Conservation (phyloP, 2,329 filamentous ascomycete genomes). For the Sporothrix variecibatus region DNA sequence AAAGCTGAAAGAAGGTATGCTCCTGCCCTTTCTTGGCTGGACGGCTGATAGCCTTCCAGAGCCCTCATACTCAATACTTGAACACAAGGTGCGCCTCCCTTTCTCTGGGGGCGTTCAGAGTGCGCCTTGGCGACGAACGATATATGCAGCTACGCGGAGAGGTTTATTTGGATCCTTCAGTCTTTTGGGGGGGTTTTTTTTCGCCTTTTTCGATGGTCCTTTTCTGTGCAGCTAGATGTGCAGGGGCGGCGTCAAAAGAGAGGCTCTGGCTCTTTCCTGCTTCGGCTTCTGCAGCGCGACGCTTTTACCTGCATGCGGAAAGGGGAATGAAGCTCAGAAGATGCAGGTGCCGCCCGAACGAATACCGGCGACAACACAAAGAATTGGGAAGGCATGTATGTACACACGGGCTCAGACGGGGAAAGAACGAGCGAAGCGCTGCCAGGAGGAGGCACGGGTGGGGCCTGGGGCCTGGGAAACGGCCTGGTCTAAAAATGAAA, state of each 20-base stretch:
- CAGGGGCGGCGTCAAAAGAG: background rate
- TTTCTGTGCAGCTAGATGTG: background rate
- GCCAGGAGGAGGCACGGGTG: slow-evolving; percentile 11
- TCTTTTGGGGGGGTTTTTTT: background rate
- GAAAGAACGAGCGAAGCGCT: background rate
- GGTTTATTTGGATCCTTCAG: background rate
- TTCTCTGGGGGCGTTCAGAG: background rate
- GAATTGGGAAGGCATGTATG: too few species aligned
- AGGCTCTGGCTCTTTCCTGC: background rate
- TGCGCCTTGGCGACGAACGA: background rate
- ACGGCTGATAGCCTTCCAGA: background rate
- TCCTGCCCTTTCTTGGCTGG: slow-evolving; percentile 6
- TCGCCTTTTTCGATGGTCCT: background rate
- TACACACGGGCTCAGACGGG: background rate
- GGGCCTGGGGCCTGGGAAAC: background rate
- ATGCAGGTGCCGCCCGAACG: background rate
- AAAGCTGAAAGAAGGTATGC: background rate
- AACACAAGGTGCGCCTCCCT: background rate
- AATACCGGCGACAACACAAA: background rate
- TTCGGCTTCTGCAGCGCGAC: slow-evolving; percentile 4
- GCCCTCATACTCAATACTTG: background rate
- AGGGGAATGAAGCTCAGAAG: background rate
- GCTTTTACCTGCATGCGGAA: background rate
- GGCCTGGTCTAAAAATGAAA: slow-evolving; percentile 21
- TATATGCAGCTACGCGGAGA: background rate